Evolutionary conservation across 1,139 yeast species (phyloP), one percentile per base, ranked within the genome.

Genomic region (Suhomyces chickasaworum): DNA sequence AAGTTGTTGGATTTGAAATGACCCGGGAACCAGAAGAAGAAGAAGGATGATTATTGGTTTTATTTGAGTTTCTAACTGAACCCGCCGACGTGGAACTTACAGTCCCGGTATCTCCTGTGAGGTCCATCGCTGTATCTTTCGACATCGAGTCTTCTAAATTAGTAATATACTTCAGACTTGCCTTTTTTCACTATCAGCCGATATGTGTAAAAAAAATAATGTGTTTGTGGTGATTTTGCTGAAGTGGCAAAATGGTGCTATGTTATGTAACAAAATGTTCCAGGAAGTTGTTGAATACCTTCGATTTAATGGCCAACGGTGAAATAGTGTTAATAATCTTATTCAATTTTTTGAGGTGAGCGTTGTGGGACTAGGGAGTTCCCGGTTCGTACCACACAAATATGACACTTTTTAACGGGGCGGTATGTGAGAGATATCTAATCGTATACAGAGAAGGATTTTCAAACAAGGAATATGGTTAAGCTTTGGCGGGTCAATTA

Each of bases 61-160:
- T 29, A 29, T 29, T 37, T n/a, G 40, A 27, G 33, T 27, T 21
- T 17, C 37, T 23, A 22, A 23, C 27, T 37, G 40, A 18, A 13
- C 34, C 13, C 17, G 33, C 22, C 16, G 33, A 23, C 27, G 40
- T 27, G 33, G 33, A 18, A 29, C 33, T 37, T 29, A 20, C 25
- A 17, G 34, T 37, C 23, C 33, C 33, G 20, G 40, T 9, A 8
- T 37, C 40, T 21, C 33, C 33, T 23, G 40, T 21, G 29, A 29
- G 33, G 20, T 37, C 33, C 40, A 37, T 37, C 25, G 13, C 40
- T 15, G 33, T 37, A 29, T 29, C 33, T 25, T 37, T 37, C 33
- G 40, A 37, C 40, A 27, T 37, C 17, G 40, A 18, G 40, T 7
- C 33, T 20, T n/a, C 25, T 16, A 25, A 27, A 37, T 37, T 37